phyloP scores from a whole-genome alignment of 2,329 filamentous ascomycete species.

The Raffaelea albimanens region DNA sequence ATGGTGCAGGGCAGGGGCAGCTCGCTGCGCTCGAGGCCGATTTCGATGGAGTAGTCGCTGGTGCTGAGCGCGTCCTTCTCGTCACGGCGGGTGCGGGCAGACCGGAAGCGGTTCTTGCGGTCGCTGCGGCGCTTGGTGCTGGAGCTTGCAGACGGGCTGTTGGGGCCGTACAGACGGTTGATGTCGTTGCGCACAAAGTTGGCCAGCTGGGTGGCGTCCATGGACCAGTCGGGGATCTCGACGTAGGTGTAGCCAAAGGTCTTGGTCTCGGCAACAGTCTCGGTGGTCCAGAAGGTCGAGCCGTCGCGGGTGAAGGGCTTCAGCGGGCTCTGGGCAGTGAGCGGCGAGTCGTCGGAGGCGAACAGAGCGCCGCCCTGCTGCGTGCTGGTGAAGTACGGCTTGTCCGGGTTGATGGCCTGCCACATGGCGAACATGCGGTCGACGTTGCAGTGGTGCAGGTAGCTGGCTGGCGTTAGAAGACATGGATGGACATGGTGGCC shows the following conservation, averaged over 20 bases:
- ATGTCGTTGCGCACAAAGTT: slow-evolving; percentile 55
- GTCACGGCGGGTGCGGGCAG: too few species aligned
- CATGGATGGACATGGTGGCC: neutral
- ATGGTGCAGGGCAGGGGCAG: slow-evolving; percentile 27
- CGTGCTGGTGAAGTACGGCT: slow-evolving; percentile 21
- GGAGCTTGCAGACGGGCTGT: neutral
- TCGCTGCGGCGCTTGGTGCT: neutral
- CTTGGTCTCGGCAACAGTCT: slow-evolving; percentile 18
- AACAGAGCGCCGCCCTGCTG: slow-evolving; percentile 23
- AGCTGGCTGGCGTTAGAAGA: slow-evolving; percentile 18
- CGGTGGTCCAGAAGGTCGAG: slow-evolving; percentile 31
- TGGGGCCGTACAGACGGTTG: slow-evolving; percentile 36
- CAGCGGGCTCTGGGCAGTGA: slow-evolving; percentile 35
- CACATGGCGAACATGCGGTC: slow-evolving; percentile 49
- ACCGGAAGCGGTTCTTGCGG: neutral
- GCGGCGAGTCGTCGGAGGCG: slow-evolving; percentile 28
- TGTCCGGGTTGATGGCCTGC: slow-evolving; percentile 28
- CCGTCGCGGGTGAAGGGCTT: slow-evolving; percentile 31
- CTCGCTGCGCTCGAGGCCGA: slow-evolving; percentile 26
- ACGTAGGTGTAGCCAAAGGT: slow-evolving; percentile 32
- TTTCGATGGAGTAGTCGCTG: slow-evolving; percentile 25
- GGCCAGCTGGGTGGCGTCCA: slow-evolving; percentile 47
- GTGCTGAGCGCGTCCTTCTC: neutral
- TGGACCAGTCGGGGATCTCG: slow-evolving; percentile 33
- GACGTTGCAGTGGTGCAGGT: slow-evolving; percentile 47